A percentile compares a stretch with the other conserved stretches of the same genome.
Conservation (phyloP, 345 rosid genomes). For the Balakata baccata region DNA sequence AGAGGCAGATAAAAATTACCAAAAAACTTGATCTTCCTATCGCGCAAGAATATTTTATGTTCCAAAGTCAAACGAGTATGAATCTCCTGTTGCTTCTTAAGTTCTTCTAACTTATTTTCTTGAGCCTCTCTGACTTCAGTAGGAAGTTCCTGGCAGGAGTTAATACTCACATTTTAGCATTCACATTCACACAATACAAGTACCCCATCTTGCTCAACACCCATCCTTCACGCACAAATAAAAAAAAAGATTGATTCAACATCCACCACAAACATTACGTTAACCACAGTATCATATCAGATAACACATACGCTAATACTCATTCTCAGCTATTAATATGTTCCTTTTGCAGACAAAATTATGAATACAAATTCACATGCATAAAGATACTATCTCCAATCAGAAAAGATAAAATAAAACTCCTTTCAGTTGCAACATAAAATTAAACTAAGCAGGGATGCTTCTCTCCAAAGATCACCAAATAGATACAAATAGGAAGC, state of each 20-base stretch:
- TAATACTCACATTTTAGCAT: background rate
- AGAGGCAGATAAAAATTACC: slow-evolving; percentile 37
- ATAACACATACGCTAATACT: background rate
- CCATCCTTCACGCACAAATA: background rate
- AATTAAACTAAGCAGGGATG: background rate
- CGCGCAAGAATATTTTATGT: slow-evolving; percentile 79
- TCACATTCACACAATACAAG: background rate
- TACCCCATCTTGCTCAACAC: background rate
- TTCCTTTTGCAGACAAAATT: background rate
- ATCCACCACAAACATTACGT: background rate
- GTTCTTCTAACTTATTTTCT: slow-evolving; percentile 61
- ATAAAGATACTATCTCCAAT: background rate
- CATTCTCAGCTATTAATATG: background rate
- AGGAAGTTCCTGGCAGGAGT: slow-evolving; percentile 46
- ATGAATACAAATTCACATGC: background rate
- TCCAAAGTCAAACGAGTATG: slow-evolving; percentile 83
- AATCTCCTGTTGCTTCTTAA: slow-evolving; percentile 84
- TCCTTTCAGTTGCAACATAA: background rate
- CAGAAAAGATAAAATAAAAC: background rate
- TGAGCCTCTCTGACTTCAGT: slow-evolving; percentile 73
- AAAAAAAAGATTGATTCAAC: background rate
- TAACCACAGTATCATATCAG: background rate
- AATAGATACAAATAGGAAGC: background rate
- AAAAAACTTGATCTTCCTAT: slow-evolving; percentile 87
- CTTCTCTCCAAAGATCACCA: background rate